These are phyloP conservation scores for Lathyrus aphaca DNA, from an alignment of 306 rosid species.

Conservation along the genomic window DNA sequence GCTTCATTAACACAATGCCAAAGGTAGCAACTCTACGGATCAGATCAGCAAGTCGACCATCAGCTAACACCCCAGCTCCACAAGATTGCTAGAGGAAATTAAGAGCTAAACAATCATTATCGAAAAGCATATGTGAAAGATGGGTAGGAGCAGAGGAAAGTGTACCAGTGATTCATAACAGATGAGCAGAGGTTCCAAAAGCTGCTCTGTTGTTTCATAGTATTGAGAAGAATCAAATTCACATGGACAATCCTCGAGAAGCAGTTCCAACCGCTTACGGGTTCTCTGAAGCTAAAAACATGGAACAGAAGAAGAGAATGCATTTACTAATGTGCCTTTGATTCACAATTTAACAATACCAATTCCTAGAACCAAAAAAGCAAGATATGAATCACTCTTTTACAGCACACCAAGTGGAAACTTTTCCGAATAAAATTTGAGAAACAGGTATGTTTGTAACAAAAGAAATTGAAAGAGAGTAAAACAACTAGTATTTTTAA, in stretches of 20 bases:
- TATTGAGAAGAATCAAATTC: constrained; percentile 63
- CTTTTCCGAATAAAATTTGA: too few relatives aligned
- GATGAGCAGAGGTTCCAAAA: constrained; percentile 76
- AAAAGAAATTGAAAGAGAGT: too few relatives aligned
- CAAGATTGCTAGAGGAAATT: constrained; percentile 72
- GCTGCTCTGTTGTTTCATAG: constrained; percentile 73
- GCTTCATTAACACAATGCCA: constrained; percentile 76
- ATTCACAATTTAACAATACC: constrained; percentile 4
- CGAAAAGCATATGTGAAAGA: constrained; percentile 13
- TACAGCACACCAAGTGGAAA: constrained; percentile 13
- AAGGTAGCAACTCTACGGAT: constrained; percentile 69
- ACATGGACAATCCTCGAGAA: constrained; percentile 75
- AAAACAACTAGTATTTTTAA: too few relatives aligned
- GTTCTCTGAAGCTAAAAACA: constrained; percentile 69
- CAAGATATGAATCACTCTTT: constrained; percentile 11
- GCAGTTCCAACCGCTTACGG: constrained; percentile 73
- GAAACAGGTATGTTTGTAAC: too few relatives aligned
- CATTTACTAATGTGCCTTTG: constrained; percentile 21
- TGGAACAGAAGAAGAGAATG: constrained; percentile 33
- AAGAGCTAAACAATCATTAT: constrained; percentile 17
- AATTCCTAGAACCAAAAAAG: not conserved
- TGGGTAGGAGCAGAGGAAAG: constrained; percentile 6
- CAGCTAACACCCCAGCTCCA: constrained; percentile 85
- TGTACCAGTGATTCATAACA: constrained; percentile 87
- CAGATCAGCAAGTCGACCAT: constrained; percentile 81